Evolutionary conservation across 352 stramenopile genomes (phyloP), one percentile per base, ranked within the genome.

Genomic region (Plasmopara viticola): DNA sequence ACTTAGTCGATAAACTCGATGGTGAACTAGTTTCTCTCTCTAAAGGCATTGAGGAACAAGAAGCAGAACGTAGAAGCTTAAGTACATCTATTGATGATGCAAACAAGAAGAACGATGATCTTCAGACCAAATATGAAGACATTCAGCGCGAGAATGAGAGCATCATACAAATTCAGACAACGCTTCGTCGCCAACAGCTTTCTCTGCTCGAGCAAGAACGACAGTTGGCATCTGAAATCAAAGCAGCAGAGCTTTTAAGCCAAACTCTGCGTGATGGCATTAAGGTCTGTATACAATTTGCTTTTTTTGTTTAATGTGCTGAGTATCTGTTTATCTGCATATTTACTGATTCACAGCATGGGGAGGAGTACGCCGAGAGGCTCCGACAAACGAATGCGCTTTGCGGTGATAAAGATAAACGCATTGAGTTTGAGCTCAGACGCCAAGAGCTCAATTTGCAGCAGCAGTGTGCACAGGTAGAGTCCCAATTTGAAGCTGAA

Each of bases 381-480:
- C 43, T 64, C 35, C 34, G 41, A 8, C 45, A 61, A 45, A 17
- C 49, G 12, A 63, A 57, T 35, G 43, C 39, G 15, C n/a, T 30
- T 4, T 31, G 15, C 28, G 44, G 54, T 5, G 20, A 58, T 5
- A 62, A 53, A 18, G 17, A 62, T 44, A 52, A 59, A 53, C 51
- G 47, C 38, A 66, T 69, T 33, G 60, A 66, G 18, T 56, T 72
- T 48, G 49, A 69, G 40, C 56, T 72, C 57, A 51, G 52, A 45
- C 40, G 25, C 15, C 60, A 64, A 37, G 64, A 69, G 39, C 56
- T 69, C 35, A 56, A 10, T 12, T 58, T 65, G 38, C 60, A 72
- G 31, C 48, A 60, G 39, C 51, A 64, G 40, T 69, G 49, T 40
- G 56, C 56, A 29, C 51, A 58, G 2, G 52, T 66, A 66, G 64